Evolutionary conservation across 768 basidiomycete species (phyloP).

Genomic region (Asterophora parasitica): DNA sequence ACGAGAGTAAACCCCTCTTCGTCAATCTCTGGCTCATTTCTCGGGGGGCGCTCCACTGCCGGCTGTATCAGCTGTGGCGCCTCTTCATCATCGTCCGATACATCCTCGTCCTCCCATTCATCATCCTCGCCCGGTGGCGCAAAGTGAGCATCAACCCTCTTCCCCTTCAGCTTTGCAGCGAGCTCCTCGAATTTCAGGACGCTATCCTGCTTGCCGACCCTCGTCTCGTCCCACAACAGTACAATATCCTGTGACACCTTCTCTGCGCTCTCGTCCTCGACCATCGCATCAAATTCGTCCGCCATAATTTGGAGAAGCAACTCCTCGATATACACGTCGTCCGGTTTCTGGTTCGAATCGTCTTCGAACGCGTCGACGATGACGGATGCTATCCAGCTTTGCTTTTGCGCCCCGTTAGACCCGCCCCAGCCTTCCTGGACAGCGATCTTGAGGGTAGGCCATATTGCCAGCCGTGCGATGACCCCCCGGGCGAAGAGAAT

Average conservation of each 20-base stretch:
- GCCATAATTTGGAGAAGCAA: conserved; percentile 77
- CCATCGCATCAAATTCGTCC: conserved; percentile 79
- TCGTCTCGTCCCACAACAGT: conserved; percentile 56
- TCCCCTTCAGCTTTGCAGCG: conserved; percentile 55
- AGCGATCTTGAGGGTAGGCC: conserved; percentile 85
- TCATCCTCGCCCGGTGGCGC: conserved; percentile 39
- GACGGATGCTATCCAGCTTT: conserved; percentile 78
- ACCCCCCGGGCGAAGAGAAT: conserved; percentile 84
- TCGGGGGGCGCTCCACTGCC: conserved; percentile 21
- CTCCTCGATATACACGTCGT: conserved; percentile 77
- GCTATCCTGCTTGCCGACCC: conserved; percentile 38
- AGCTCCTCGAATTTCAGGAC: conserved; percentile 60
- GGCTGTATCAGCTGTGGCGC: conserved; percentile 56
- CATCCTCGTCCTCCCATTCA: conserved; percentile 25
- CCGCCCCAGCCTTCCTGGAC: conserved; percentile 88
- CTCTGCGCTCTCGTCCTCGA: conserved; percentile 84
- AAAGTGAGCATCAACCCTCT: conserved; percentile 45
- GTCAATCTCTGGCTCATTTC: conserved; percentile 70
- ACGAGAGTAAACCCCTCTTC: conserved; percentile 92
- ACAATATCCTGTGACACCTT: conserved; percentile 71
- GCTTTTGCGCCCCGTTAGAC: conserved; percentile 60
- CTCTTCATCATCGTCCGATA: conserved; percentile 44
- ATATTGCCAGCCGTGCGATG: conserved; percentile 74
- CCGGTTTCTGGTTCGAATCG: conserved; percentile 37
- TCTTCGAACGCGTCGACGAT: conserved; percentile 78